phyloP scores from a whole-genome alignment of 176 grass and related monocot genomes.

The Triticum dicoccoides region DNA sequence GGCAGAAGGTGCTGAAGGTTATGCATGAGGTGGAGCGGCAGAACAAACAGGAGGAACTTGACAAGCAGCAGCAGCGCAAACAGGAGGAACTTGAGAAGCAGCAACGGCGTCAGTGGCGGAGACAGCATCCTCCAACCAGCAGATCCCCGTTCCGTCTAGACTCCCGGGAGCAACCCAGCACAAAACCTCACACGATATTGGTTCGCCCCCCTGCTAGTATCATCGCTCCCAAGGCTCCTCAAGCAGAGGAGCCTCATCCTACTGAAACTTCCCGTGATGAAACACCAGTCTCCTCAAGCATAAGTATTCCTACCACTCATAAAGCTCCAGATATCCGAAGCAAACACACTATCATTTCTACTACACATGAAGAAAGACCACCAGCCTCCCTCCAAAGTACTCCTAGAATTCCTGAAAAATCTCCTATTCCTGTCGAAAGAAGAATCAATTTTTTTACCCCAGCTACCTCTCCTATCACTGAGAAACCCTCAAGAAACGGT shows the following conservation, averaged over 20 bases:
- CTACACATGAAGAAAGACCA: constrained; percentile 4
- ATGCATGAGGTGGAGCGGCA: constrained; percentile 31
- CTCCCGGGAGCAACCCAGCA: background rate
- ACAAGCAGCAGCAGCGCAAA: constrained; percentile 16
- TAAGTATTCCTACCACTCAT: constrained; percentile 4
- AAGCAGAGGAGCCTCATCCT: constrained; percentile 17
- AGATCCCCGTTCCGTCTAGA: background rate
- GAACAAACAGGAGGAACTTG: constrained; percentile 29
- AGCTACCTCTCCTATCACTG: background rate
- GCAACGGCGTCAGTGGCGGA: constrained; percentile 27
- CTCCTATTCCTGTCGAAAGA: constrained; percentile 11
- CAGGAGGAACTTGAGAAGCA: constrained; percentile 34
- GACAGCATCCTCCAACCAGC: background rate
- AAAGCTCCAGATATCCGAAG: constrained; percentile 20
- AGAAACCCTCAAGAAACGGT: constrained; percentile 1
- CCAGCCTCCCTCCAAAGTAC: background rate
- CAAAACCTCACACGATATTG: constrained; percentile 34
- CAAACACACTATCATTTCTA: constrained; percentile 3
- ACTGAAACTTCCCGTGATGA: background rate
- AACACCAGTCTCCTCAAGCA: constrained; percentile 12
- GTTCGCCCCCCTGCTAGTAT: constrained; percentile 20
- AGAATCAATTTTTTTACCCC: background rate
- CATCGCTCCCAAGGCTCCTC: background rate
- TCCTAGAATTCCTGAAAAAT: background rate
- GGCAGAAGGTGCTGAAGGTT: constrained; percentile 49